Conservation (phyloP, 345 rosid species). For the Rhizophora mangle region DNA sequence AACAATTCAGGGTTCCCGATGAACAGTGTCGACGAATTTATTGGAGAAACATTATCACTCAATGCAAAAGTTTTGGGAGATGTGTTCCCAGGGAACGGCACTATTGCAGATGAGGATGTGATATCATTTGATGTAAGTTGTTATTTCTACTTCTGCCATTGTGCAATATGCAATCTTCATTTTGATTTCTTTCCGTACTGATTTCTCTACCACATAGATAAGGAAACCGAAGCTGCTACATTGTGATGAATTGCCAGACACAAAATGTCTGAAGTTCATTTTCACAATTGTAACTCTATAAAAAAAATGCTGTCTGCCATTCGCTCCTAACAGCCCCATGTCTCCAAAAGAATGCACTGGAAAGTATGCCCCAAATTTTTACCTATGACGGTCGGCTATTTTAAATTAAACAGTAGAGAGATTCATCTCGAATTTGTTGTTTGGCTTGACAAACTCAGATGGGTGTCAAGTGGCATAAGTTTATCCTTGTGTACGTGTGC, state of each 20-base stretch:
- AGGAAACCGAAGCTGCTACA: too few species aligned
- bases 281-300: too few species aligned
- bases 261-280: too few species aligned
- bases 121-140: constrained; percentile 41
- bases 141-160: not conserved
- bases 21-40: constrained; percentile 42
- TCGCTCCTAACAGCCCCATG: too few species aligned
- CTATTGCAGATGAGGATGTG: constrained; percentile 32
- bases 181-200: not conserved
- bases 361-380: too few species aligned
- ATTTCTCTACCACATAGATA: too few species aligned
- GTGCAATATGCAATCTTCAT: not conserved
- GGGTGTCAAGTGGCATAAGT: too few species aligned
- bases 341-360: too few species aligned
- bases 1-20: constrained; percentile 42
- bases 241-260: too few species aligned
- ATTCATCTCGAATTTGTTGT: not conserved
- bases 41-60: constrained; percentile 41
- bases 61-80: constrained; percentile 40
- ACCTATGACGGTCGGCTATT: too few species aligned
- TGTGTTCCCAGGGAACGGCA: constrained; percentile 34
- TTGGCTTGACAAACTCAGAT: not conserved
- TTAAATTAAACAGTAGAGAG: too few species aligned
- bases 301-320: too few species aligned
- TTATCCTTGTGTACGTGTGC: not conserved